Conservation (phyloP, 129 eudicot genomes). For the Glebionis coronaria region DNA sequence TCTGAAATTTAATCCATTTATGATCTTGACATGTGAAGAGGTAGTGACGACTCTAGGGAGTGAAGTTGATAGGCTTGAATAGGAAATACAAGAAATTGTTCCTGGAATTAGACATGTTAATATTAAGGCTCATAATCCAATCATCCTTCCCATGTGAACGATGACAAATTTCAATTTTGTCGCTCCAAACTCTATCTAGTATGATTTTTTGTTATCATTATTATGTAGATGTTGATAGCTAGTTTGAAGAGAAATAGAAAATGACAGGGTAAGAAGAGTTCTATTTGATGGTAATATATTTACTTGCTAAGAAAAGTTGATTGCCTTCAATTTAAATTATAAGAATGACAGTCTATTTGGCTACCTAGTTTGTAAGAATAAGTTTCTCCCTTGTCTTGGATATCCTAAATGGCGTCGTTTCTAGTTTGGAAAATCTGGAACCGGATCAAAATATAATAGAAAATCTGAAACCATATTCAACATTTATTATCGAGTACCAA, state of each 20-base stretch:
- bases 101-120: constrained; percentile 96
- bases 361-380: background rate
- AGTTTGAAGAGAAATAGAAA: constrained; percentile 15
- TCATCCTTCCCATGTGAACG: constrained; percentile 43
- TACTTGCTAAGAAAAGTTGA: background rate
- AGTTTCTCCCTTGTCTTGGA: background rate
- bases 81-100: constrained; percentile 83
- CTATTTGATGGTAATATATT: background rate
- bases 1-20: background rate
- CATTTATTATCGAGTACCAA: no score
- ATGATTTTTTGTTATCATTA: constrained; percentile 3
- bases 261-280: background rate
- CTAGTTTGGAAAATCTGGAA: no score
- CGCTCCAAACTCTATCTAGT: constrained; percentile 9
- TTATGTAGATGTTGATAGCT: constrained; percentile 29
- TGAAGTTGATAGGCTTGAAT: constrained; percentile 94
- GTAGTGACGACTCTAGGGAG: constrained; percentile 93
- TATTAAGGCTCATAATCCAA: constrained; percentile 89
- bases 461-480: no score
- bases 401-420: no score
- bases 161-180: background rate
- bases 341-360: background rate
- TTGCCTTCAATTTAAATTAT: background rate
- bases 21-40: constrained; percentile 66
- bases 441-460: no score